Percentiles rank a stretch among this genome's conserved stretches.
Evolutionary conservation across 257 asterid species (phyloP).

Genomic region (Solanum chaucha): DNA sequence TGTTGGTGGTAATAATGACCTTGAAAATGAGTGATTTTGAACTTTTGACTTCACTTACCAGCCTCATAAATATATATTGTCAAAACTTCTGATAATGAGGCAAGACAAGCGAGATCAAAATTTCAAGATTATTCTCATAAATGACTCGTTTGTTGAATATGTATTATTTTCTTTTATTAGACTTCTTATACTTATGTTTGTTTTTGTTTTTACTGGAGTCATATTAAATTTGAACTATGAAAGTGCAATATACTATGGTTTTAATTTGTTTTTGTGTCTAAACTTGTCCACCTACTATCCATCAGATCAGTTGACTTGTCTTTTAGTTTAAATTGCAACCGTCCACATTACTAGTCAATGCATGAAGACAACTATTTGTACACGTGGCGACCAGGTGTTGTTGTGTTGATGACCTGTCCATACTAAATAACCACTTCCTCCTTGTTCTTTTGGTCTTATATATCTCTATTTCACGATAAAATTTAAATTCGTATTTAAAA

Average conservation of each 20-base stretch:
- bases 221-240: background rate
- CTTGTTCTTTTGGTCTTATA: background rate
- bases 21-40: background rate
- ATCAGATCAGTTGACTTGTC: conserved; percentile 10
- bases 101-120: background rate
- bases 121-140: background rate
- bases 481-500: fast-evolving
- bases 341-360: background rate
- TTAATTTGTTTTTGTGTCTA: background rate
- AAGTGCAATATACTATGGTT: background rate
- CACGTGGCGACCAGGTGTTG: conserved; percentile 5
- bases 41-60: background rate
- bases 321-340: background rate
- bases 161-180: background rate
- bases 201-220: background rate
- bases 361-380: background rate
- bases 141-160: no score
- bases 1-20: background rate
- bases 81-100: background rate
- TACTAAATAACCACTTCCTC: background rate
- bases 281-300: conserved; percentile 1
- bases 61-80: background rate
- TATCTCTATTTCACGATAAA: background rate
- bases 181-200: background rate
- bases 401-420: background rate